Percentiles rank a stretch among this genome's conserved stretches.
Evolutionary conservation across 257 asterid genomes (phyloP).

Genomic region (Lavandula angustifolia): DNA sequence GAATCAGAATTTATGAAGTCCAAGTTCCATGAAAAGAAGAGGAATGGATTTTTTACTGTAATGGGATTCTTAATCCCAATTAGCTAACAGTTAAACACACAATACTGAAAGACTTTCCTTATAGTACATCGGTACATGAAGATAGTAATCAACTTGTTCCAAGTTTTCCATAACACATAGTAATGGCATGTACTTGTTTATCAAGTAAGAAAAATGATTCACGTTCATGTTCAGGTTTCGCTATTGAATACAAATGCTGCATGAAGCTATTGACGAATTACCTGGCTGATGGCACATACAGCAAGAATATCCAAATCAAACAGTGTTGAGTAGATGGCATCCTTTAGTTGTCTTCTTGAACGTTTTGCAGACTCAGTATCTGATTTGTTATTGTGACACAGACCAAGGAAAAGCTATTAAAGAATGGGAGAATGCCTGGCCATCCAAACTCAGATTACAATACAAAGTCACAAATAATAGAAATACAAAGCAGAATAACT

Average conservation of each 20-base stretch:
- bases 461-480: not conserved
- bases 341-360: slow-evolving; percentile 76
- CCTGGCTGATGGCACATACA: slow-evolving; percentile 97
- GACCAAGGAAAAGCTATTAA: slow-evolving; percentile 23
- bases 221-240: not conserved
- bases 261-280: slow-evolving; percentile 30
- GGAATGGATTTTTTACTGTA: slow-evolving; percentile 3
- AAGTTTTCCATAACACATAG: not conserved
- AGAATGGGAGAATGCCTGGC: slow-evolving; percentile 10
- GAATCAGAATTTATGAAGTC: slow-evolving; percentile 9
- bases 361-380: slow-evolving; percentile 77
- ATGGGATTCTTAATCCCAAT: slow-evolving; percentile 7
- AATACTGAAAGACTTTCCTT: not conserved
- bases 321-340: slow-evolving; percentile 72
- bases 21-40: slow-evolving; percentile 10
- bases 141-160: slow-evolving; percentile 1
- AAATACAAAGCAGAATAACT: slow-evolving; percentile 18
- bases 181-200: not conserved
- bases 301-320: slow-evolving; percentile 97
- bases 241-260: slow-evolving; percentile 16
- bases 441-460: slow-evolving; percentile 14
- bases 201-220: not conserved
- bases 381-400: slow-evolving; percentile 35
- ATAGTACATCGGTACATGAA: slow-evolving; percentile 17
- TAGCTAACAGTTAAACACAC: slow-evolving; percentile 4